A percentile compares a stretch with the other conserved stretches of the same genome.
Conservation (phyloP, 305 asterid genomes). For the Stenogyne calaminthoides region DNA sequence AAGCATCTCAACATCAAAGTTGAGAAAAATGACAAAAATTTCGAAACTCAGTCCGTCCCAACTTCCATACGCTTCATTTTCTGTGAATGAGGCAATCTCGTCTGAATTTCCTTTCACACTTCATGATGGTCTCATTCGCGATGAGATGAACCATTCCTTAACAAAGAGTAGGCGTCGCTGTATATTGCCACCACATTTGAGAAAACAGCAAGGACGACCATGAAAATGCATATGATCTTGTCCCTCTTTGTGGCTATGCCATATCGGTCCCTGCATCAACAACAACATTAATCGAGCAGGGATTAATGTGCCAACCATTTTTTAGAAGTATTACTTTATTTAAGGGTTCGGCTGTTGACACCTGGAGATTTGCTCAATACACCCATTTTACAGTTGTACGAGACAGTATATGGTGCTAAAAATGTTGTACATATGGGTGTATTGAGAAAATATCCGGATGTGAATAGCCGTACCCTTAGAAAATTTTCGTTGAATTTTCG, state of each 20-base stretch:
- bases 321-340: background rate
- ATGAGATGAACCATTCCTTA: constrained; percentile 67
- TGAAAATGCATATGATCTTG: constrained; percentile 63
- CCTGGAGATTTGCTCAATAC: too few relatives aligned
- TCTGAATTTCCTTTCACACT: constrained; percentile 24
- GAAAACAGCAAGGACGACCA: constrained; percentile 84
- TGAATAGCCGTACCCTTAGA: background rate
- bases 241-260: constrained; percentile 81
- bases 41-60: constrained; percentile 21
- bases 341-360: too few relatives aligned
- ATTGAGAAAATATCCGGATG: too few relatives aligned
- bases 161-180: constrained; percentile 85
- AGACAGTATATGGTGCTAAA: too few relatives aligned
- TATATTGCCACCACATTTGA: constrained; percentile 84
- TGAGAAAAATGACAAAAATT: constrained; percentile 32
- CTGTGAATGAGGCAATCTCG: constrained; percentile 2
- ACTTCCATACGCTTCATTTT: constrained; percentile 13
- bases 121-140: constrained; percentile 43
- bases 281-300: background rate
- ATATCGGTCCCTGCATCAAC: constrained; percentile 70
- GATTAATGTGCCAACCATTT: background rate
- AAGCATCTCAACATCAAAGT: constrained; percentile 46
- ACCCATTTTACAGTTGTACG: too few relatives aligned
- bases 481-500: background rate
- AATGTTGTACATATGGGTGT: too few relatives aligned